A percentile compares a stretch with the other conserved stretches of the same genome.
phyloP scores from a whole-genome alignment of 176 grass and related monocot species.

The Leersia perrieri region DNA sequence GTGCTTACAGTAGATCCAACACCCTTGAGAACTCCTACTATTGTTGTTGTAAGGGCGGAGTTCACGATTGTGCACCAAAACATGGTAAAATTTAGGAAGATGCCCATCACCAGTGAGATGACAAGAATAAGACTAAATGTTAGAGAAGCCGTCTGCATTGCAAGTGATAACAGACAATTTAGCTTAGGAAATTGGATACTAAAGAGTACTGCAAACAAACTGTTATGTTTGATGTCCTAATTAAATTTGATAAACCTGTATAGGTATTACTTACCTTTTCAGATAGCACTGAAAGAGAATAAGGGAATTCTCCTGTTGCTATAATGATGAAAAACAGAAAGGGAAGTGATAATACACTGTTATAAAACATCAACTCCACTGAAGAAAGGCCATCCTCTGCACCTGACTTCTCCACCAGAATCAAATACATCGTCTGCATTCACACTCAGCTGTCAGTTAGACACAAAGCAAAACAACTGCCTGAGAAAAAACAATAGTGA shows the following conservation, averaged over 20 bases:
- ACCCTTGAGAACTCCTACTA: constrained; percentile 96
- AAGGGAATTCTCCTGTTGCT: constrained; percentile 90
- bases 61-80: constrained; percentile 97
- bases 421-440: constrained; percentile 93
- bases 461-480: not conserved
- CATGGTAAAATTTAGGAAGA: constrained; percentile 91
- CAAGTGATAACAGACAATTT: not conserved
- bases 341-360: constrained; percentile 79
- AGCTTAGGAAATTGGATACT: not conserved
- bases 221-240: not conserved
- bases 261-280: constrained; percentile 63
- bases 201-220: not conserved
- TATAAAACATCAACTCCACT: constrained; percentile 95
- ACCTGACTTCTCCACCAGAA: constrained; percentile 95
- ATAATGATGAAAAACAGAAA: constrained; percentile 92
- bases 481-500: not conserved
- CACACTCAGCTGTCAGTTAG: constrained; percentile 35
- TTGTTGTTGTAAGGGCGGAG: constrained; percentile 93
- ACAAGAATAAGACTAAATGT: constrained; percentile 65
- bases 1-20: constrained; percentile 71
- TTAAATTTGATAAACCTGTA: not conserved
- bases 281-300: constrained; percentile 70
- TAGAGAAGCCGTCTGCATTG: constrained; percentile 53
- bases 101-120: constrained; percentile 81
- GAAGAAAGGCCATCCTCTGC: constrained; percentile 95